Evolutionary conservation across 192 early-diverging fungal genomes (phyloP).

Genomic region (Rhizophlyctis rosea): DNA sequence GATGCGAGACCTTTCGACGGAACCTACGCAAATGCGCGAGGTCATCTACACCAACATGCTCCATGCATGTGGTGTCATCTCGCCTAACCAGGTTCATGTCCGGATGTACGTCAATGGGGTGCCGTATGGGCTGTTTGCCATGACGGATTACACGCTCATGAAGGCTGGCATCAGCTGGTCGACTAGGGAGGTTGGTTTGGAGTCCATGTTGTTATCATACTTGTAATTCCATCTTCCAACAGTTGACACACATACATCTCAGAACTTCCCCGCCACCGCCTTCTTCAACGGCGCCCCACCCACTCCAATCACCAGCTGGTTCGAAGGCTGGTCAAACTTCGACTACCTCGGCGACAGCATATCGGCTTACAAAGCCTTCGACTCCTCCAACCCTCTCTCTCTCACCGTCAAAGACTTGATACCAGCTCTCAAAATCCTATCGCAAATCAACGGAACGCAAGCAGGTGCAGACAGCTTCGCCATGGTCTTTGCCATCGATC

Average conservation of each 20-base stretch:
- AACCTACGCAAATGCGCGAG: background rate
- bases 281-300: too few species aligned
- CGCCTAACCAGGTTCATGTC: background rate
- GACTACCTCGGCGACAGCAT: background rate
- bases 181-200: too few species aligned
- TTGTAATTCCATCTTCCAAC: too few species aligned
- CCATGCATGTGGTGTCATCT: background rate
- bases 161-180: too few species aligned
- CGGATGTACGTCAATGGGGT: conserved; percentile 1
- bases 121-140: background rate
- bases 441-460: background rate
- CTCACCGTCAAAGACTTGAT: conserved; percentile 2
- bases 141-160: conserved; percentile 1
- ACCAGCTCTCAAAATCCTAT: background rate
- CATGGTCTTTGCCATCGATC: background rate
- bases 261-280: too few species aligned
- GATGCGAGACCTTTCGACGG: background rate
- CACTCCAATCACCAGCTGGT: too few species aligned
- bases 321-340: background rate
- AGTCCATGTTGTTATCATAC: too few species aligned
- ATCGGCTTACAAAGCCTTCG: background rate
- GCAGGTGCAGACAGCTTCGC: background rate
- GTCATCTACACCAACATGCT: background rate
- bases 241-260: too few species aligned
- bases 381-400: background rate